phyloP scores from a whole-genome alignment of 1,284 basidiomycete genomes.

The Tremellales sp. region DNA sequence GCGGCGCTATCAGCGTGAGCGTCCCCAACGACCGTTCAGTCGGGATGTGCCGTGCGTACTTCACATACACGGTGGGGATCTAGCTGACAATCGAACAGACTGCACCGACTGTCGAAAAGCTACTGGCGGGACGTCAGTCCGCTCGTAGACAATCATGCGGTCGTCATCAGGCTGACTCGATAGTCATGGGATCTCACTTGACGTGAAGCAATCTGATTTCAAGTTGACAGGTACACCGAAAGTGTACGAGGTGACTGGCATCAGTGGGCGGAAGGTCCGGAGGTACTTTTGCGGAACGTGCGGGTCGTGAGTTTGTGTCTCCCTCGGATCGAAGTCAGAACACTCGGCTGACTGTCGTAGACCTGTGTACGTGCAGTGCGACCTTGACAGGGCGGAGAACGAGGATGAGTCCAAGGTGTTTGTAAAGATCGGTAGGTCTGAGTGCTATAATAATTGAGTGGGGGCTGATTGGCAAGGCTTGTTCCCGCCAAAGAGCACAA shows the following conservation, averaged over 20 bases:
- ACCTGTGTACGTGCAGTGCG: neutral
- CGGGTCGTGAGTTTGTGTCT: constrained; percentile 15
- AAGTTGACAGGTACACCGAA: constrained; percentile 9
- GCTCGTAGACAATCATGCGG: too few relatives aligned
- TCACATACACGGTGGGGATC: neutral
- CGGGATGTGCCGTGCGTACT: neutral
- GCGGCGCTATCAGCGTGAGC: neutral
- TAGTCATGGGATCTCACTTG: neutral
- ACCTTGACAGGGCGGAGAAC: neutral
- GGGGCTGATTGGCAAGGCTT: constrained; percentile 8
- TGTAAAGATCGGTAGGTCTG: neutral
- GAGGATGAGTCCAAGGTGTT: neutral
- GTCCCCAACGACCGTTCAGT: neutral
- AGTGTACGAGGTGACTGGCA: constrained; percentile 9
- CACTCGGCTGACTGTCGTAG: neutral
- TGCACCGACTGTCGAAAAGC: neutral
- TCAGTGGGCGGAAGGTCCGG: constrained; percentile 17
- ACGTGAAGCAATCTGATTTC: constrained; percentile 3
- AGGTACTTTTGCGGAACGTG: constrained; percentile 30
- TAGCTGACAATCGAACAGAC: neutral
- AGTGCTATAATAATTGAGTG: neutral
- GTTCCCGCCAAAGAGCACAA: constrained; percentile 12
- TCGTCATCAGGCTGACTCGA: neutral
- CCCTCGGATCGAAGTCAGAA: neutral
- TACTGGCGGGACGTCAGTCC: neutral